A percentile compares a stretch with the other conserved stretches of the same genome.
These are phyloP conservation scores for Pseudocercospora fuligena DNA, from an alignment of 2,329 filamentous ascomycete species.

Conservation along the genomic window DNA sequence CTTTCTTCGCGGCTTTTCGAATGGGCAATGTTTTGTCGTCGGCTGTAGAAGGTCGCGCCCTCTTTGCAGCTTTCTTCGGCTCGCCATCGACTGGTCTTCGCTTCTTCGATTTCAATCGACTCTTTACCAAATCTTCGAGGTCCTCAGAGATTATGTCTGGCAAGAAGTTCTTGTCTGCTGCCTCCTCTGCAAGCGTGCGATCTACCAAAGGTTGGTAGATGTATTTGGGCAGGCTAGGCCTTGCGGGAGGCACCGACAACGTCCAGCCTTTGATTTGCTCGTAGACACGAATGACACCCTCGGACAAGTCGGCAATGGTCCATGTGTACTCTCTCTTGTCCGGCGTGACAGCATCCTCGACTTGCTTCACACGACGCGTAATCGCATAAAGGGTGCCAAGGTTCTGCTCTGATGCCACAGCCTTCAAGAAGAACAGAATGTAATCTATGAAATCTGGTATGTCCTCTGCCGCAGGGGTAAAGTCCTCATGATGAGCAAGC, in stretches of 20 bases:
- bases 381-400: constrained; percentile 88
- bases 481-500: constrained; percentile 93
- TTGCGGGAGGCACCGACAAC: constrained; percentile 80
- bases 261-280: constrained; percentile 85
- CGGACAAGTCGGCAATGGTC: constrained; percentile 83
- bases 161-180: constrained; percentile 84
- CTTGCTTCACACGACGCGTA: constrained; percentile 89
- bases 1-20: constrained; percentile 40
- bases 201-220: constrained; percentile 77
- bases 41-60: constrained; percentile 32
- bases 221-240: constrained; percentile 78
- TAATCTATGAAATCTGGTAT: constrained; percentile 85
- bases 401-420: constrained; percentile 84
- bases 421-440: constrained; percentile 83
- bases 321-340: constrained; percentile 76
- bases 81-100: constrained; percentile 38
- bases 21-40: constrained; percentile 39
- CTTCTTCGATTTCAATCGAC: constrained; percentile 65
- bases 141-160: constrained; percentile 74
- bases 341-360: constrained; percentile 75
- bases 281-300: constrained; percentile 80
- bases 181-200: constrained; percentile 79
- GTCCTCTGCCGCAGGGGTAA: constrained; percentile 67
- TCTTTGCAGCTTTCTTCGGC: constrained; percentile 35
- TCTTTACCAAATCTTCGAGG: constrained; percentile 76